Percentiles rank a stretch among this genome's conserved stretches.
phyloP scores from a whole-genome alignment of 345 rosid species.

The Carallia brachiata region DNA sequence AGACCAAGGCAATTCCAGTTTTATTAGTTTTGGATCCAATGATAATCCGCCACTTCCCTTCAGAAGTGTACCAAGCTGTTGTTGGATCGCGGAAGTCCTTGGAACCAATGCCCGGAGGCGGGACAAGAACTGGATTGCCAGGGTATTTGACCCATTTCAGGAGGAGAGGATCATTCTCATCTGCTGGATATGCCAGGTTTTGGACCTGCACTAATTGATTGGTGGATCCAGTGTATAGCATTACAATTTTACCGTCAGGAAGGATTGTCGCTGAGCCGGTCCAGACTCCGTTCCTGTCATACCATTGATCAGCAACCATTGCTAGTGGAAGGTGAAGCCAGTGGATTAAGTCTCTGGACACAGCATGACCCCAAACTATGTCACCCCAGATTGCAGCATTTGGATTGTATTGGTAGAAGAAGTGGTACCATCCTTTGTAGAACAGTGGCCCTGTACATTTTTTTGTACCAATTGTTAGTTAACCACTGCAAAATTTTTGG shows the following conservation, averaged over 20 bases:
- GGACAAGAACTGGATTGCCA: slow-evolving; percentile 70
- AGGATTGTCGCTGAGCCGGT: slow-evolving; percentile 90
- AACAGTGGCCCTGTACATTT: slow-evolving; percentile 64
- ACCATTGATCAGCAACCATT: slow-evolving; percentile 84
- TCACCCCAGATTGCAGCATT: slow-evolving; percentile 84
- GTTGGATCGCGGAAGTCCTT: slow-evolving; percentile 95
- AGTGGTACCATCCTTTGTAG: slow-evolving; percentile 94
- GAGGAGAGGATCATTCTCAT: slow-evolving; percentile 71
- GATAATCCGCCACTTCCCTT: slow-evolving; percentile 76
- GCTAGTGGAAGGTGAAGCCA: slow-evolving; percentile 92
- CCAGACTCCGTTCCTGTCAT: slow-evolving; percentile 81
- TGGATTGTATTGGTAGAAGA: slow-evolving; percentile 94
- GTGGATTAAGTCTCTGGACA: slow-evolving; percentile 70
- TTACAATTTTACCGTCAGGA: slow-evolving; percentile 66
- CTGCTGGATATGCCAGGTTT: slow-evolving; percentile 83
- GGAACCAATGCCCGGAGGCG: slow-evolving; percentile 55
- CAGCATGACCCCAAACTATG: slow-evolving; percentile 96
- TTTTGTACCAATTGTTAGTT: neutral
- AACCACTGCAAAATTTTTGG: neutral
- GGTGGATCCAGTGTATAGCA: slow-evolving; percentile 89
- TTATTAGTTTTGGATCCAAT: slow-evolving; percentile 69
- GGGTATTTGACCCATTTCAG: slow-evolving; percentile 65
- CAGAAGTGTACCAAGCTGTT: slow-evolving; percentile 79
- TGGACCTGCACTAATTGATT: slow-evolving; percentile 70
- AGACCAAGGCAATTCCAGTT: slow-evolving; percentile 68